These are phyloP conservation scores for Penicillium crustosum DNA, from an alignment of 2,329 filamentous ascomycete genomes.

Conservation along the genomic window DNA sequence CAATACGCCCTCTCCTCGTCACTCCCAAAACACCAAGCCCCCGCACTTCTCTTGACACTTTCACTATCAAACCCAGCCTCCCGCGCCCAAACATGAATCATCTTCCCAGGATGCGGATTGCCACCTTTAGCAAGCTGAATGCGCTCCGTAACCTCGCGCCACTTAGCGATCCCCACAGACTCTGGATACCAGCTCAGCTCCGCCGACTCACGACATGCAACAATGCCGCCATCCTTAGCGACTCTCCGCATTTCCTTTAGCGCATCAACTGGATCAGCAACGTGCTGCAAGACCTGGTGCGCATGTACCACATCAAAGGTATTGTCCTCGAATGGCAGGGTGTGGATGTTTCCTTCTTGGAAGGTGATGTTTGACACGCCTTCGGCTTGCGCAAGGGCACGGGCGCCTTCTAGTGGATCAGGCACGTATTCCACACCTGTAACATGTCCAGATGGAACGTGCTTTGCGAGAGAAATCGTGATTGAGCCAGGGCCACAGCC, in stretches of 20 bases:
- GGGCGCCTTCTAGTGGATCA: constrained; percentile 37
- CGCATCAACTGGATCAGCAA: constrained; percentile 52
- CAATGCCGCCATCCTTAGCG: constrained; percentile 52
- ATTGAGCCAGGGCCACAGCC: constrained; percentile 50
- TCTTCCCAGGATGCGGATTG: constrained; percentile 29
- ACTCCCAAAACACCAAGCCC: constrained; percentile 39
- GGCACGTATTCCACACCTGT: constrained; percentile 38
- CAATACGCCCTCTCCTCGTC: constrained; percentile 36
- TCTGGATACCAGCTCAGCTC: constrained; percentile 36
- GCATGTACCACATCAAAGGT: constrained; percentile 61
- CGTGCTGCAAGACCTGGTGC: constrained; percentile 60
- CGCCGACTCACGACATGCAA: constrained; percentile 50
- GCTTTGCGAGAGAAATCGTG: constrained; percentile 41
- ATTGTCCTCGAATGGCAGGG: constrained; percentile 43
- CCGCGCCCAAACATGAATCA: constrained; percentile 39
- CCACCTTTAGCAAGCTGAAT: constrained; percentile 29
- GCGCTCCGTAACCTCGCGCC: constrained; percentile 22
- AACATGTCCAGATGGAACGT: constrained; percentile 40
- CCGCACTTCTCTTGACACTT: constrained; percentile 30
- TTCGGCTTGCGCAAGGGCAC: constrained; percentile 28
- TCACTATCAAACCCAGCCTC: constrained; percentile 34
- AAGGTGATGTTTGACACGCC: constrained; percentile 39
- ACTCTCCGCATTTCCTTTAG: constrained; percentile 58
- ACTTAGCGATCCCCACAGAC: constrained; percentile 27
- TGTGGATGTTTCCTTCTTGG: constrained; percentile 43